Conservation (phyloP, 2,329 filamentous ascomycete genomes). For the Pyrenochaeta sp. region DNA sequence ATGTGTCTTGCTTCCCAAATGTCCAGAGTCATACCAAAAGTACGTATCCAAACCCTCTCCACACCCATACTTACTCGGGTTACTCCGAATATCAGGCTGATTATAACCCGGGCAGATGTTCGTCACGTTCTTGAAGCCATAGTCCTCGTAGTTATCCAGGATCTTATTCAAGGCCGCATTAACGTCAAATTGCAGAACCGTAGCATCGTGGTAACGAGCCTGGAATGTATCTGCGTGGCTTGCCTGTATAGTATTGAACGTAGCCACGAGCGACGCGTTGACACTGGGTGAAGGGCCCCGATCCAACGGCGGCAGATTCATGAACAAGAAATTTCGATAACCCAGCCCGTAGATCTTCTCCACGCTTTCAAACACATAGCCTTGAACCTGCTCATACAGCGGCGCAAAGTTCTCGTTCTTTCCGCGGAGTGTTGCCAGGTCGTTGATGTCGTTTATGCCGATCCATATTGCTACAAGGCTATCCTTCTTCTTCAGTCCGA, state of each 20-base stretch:
- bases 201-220: slow-evolving; percentile 39
- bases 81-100: slow-evolving; percentile 55
- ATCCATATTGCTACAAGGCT: slow-evolving; percentile 64
- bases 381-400: slow-evolving; percentile 56
- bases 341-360: slow-evolving; percentile 54
- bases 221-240: slow-evolving; percentile 49
- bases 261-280: slow-evolving; percentile 57
- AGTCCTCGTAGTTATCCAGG: slow-evolving; percentile 52
- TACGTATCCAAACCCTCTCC: slow-evolving; percentile 52
- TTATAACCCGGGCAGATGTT: slow-evolving; percentile 56
- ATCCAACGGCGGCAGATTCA: slow-evolving; percentile 62
- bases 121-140: slow-evolving; percentile 58
- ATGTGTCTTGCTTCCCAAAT: slow-evolving; percentile 56
- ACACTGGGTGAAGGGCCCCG: slow-evolving; percentile 54
- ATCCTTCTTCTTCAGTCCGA: slow-evolving; percentile 43
- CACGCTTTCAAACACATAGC: slow-evolving; percentile 53
- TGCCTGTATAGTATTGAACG: slow-evolving; percentile 55
- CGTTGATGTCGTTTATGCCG: slow-evolving; percentile 65
- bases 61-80: slow-evolving; percentile 58
- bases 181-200: slow-evolving; percentile 56
- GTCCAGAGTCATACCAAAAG: slow-evolving; percentile 60
- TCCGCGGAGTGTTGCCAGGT: slow-evolving; percentile 51
- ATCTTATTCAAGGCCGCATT: slow-evolving; percentile 54
- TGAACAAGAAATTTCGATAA: slow-evolving; percentile 58
- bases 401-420: slow-evolving; percentile 55